Base-by-base conservation (phyloP, 495 filamentous ascomycete genomes). In the Cercophora scortea region DNA sequence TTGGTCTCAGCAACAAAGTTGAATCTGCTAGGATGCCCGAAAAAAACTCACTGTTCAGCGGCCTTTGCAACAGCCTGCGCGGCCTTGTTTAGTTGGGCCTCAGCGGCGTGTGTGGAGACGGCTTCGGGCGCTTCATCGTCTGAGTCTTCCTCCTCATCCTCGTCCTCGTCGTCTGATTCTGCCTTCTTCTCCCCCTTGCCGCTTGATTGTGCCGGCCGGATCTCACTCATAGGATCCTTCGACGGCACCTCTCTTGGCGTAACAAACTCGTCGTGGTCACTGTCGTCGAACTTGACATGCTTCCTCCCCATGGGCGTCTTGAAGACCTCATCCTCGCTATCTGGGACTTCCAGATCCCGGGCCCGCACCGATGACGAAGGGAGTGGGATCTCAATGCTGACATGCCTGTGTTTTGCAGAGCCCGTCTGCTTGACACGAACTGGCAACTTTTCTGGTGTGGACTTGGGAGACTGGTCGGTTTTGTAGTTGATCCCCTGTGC, bases 71-170 rank as follows among this genome's bases (percentile, higher is more conserved):
- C 71, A 32, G 60, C 64, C 44, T 68, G 57, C 0, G 65, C 54
- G 13, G 70, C 68, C 51, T 72, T 65, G 18, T 61, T 45, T 13
- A 60, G 55, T 32, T 71, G 53, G 5, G 63, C 65, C 16, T 66
- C 69, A 11, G 64, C 69, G 10, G 57, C 61, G 25, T 66, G 61
- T 2, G 71, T 70, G 4, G 74, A 75, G 0, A 76, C 62, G 4
- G 65, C 73, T 53, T 77, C 74, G 1, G 74, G 73, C 5, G 71
- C 65, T 40, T 66, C 71, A 16, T 73, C 72, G 38, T 75, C 72
- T 47, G 74, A 71, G 1, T 63, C 64, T 4, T 68, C 68, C 12
- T 66, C 67, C 8, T 61, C 59, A 5, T 61, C 61, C n/a, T 62
- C 61, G 15, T 65, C 66, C 7, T 69, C 59, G 0, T 71, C 68